A percentile compares a stretch with the other conserved stretches of the same genome.
Evolutionary conservation across 176 grass and related monocot genomes (phyloP).

Genomic region (Lolium rigidum): DNA sequence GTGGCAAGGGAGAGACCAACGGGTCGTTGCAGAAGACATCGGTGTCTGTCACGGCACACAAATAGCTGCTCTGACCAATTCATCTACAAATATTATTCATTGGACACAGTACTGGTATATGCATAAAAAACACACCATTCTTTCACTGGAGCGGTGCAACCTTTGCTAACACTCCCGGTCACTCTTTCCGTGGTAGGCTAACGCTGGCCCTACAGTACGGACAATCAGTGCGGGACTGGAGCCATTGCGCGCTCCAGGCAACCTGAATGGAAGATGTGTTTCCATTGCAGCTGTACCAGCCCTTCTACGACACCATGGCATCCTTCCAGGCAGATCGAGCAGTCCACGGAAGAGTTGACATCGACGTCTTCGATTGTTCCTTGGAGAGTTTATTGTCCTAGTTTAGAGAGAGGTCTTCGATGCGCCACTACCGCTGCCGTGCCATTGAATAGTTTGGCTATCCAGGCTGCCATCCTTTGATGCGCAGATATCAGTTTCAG

Average conservation of each 20-base stretch:
- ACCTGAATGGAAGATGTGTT: slow-evolving; percentile 52
- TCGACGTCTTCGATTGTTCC: not conserved
- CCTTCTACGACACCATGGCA: slow-evolving; percentile 16
- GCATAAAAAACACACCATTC: not conserved
- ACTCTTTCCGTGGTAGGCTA: slow-evolving; percentile 1
- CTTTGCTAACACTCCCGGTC: not conserved
- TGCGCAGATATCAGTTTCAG: not conserved
- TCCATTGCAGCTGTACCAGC: slow-evolving; percentile 46
- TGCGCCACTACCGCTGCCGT: not conserved
- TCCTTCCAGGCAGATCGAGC: slow-evolving; percentile 56
- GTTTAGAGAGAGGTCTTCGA: not conserved
- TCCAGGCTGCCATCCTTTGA: slow-evolving; percentile 1
- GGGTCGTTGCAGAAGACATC: too few relatives aligned
- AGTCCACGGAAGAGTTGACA: slow-evolving; percentile 25
- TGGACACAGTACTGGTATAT: too few relatives aligned
- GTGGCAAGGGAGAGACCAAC: too few relatives aligned
- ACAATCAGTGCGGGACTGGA: slow-evolving; percentile 43
- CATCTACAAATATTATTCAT: too few relatives aligned
- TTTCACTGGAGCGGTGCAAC: not conserved
- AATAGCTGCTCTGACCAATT: too few relatives aligned
- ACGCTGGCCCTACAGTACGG: slow-evolving; percentile 46
- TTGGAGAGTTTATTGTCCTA: not conserved
- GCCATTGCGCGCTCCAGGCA: slow-evolving; percentile 53
- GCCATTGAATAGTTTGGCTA: not conserved
- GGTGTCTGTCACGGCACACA: too few relatives aligned